A percentile compares a stretch with the other conserved stretches of the same genome.
These are phyloP conservation scores for Periconia macrospinosa DNA, from an alignment of 2,329 filamentous ascomycete species.

Conservation along the genomic window DNA sequence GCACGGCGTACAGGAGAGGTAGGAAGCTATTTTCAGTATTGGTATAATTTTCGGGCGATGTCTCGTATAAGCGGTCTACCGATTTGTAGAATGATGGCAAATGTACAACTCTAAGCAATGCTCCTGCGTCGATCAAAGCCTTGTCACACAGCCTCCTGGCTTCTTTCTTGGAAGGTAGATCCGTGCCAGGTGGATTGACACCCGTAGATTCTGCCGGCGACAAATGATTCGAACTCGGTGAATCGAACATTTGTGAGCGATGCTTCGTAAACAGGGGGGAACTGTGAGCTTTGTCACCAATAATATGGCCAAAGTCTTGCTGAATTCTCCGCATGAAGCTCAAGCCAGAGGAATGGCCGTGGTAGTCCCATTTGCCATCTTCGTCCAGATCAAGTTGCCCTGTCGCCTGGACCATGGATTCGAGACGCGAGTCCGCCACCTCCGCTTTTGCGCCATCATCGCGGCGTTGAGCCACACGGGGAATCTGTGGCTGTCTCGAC, in stretches of 20 bases:
- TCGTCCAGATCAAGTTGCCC: conserved; percentile 92
- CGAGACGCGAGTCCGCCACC: conserved; percentile 66
- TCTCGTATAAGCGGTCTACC: conserved; percentile 77
- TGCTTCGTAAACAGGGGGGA: conserved; percentile 44
- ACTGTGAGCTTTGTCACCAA: conserved; percentile 54
- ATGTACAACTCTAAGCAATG: conserved; percentile 74
- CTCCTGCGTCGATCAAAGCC: conserved; percentile 64
- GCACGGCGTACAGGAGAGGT: conserved; percentile 51
- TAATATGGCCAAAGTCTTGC: conserved; percentile 79
- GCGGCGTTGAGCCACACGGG: conserved; percentile 23
- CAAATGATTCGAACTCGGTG: conserved; percentile 64
- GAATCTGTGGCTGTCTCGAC: conserved; percentile 25
- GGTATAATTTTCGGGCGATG: conserved; percentile 52
- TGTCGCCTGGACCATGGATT: conserved; percentile 93
- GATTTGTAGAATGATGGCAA: conserved; percentile 77
- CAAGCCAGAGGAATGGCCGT: conserved; percentile 87
- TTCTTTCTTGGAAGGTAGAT: conserved; percentile 68
- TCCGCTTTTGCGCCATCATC: conserved; percentile 23
- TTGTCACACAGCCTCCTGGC: conserved; percentile 61
- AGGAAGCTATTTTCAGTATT: conserved; percentile 52
- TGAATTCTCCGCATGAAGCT: conserved; percentile 87
- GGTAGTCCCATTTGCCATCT: conserved; percentile 90
- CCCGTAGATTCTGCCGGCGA: conserved; percentile 60
- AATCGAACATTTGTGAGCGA: conserved; percentile 65
- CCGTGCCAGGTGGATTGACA: conserved; percentile 43